Evolutionary conservation across 2,329 filamentous ascomycete genomes (phyloP).

Genomic region (Cadophora gregata): DNA sequence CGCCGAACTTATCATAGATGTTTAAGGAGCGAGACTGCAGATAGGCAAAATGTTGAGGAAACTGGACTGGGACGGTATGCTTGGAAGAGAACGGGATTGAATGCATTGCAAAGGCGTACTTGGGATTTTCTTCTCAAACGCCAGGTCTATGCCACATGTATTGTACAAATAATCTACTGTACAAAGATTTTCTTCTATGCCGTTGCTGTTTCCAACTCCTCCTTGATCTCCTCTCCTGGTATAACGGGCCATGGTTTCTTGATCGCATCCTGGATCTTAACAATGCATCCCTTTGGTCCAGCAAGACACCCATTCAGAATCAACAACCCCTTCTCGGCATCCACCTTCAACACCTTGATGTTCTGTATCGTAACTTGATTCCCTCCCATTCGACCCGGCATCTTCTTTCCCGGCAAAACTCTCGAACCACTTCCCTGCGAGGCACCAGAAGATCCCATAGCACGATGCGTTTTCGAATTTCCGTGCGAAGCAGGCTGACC

Average conservation of each 20-base stretch:
- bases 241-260: constrained; percentile 79
- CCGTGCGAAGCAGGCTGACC: constrained; percentile 94
- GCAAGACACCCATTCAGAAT: constrained; percentile 86
- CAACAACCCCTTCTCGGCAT: constrained; percentile 84
- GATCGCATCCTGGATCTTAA: constrained; percentile 87
- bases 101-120: constrained; percentile 34
- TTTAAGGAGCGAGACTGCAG: constrained; percentile 21
- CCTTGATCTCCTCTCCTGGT: constrained; percentile 56
- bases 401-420: constrained; percentile 95
- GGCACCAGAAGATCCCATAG: constrained; percentile 87
- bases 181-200: constrained; percentile 34
- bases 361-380: constrained; percentile 90
- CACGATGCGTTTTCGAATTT: constrained; percentile 92
- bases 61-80: constrained; percentile 17
- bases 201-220: constrained; percentile 48
- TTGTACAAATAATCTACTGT: constrained; percentile 39
- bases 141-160: constrained; percentile 39
- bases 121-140: constrained; percentile 38
- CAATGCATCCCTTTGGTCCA: constrained; percentile 84
- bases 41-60: constrained; percentile 12
- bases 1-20: constrained; percentile 40
- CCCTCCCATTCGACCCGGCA: constrained; percentile 95
- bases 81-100: constrained; percentile 19
- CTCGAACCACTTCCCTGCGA: constrained; percentile 91
- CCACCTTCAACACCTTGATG: constrained; percentile 85